Conservation (phyloP, 2,329 filamentous ascomycete species). For the Ceratocystis papillata region DNA sequence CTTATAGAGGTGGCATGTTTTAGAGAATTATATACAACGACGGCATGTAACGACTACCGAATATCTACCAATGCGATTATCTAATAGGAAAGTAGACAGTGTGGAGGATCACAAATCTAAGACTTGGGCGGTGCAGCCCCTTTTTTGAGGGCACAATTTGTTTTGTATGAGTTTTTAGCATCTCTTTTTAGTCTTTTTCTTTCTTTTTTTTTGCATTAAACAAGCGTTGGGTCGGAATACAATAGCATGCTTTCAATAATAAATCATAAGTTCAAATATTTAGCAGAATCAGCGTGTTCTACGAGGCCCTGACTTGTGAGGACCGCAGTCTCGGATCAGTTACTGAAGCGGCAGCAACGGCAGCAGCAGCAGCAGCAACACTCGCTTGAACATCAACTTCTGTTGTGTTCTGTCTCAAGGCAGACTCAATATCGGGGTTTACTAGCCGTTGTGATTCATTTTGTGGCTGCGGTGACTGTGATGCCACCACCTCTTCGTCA, state of each 20-base stretch:
- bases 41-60: neutral
- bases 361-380: neutral
- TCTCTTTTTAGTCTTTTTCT: neutral
- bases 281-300: neutral
- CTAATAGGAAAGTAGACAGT: neutral
- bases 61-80: neutral
- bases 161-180: neutral
- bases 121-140: neutral
- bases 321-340: neutral
- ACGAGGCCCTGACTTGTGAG: neutral
- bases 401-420: neutral
- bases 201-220: neutral
- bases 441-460: neutral
- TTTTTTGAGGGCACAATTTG: neutral
- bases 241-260: constrained; percentile 5
- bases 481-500: neutral
- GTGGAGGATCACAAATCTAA: neutral
- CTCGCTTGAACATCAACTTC: neutral
- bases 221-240: neutral
- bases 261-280: neutral
- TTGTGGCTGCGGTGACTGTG: constrained; percentile 2
- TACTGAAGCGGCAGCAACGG: neutral
- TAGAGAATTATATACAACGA: neutral
- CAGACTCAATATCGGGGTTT: neutral
- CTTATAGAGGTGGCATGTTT: constrained; percentile 9